Conservation (phyloP, 2,329 filamentous ascomycete species). For the Arthrobotrys sinensis region DNA sequence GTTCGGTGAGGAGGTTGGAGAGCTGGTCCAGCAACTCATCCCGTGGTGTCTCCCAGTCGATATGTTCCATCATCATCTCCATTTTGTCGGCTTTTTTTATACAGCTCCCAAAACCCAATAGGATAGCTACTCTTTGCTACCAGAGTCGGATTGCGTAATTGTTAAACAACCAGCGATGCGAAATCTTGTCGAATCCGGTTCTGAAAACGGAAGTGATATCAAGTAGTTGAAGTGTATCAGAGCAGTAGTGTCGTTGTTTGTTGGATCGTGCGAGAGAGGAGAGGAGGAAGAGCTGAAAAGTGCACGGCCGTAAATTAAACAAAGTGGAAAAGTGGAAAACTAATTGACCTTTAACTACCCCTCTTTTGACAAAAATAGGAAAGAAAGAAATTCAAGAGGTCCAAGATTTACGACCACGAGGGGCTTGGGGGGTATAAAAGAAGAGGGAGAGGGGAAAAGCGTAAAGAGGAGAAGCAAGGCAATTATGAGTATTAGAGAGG, state of each 20-base stretch:
- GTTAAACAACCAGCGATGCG: slow-evolving; percentile 7
- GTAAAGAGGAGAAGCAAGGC: slow-evolving; percentile 29
- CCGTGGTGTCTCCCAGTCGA: slow-evolving; percentile 44
- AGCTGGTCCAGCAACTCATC: slow-evolving; percentile 61
- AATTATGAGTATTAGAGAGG: slow-evolving; percentile 23
- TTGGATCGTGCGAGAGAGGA: slow-evolving; percentile 9
- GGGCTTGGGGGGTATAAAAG: slow-evolving; percentile 47
- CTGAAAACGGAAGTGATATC: slow-evolving; percentile 32
- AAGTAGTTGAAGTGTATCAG: slow-evolving; percentile 22
- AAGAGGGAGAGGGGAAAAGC: slow-evolving; percentile 5
- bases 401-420: slow-evolving; percentile 37
- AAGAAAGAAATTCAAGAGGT: slow-evolving; percentile 15
- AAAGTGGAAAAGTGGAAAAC: slow-evolving; percentile 20
- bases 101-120: slow-evolving; percentile 22
- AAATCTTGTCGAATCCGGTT: neutral
- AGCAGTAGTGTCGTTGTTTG: slow-evolving; percentile 17
- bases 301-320: slow-evolving; percentile 24
- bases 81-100: slow-evolving; percentile 36
- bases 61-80: slow-evolving; percentile 39
- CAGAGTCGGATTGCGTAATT: slow-evolving; percentile 6
- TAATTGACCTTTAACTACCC: slow-evolving; percentile 38
- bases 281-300: slow-evolving; percentile 12
- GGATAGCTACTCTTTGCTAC: slow-evolving; percentile 22
- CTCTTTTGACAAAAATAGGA: slow-evolving; percentile 45
- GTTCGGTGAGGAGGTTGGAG: slow-evolving; percentile 47